A percentile compares a stretch with the other conserved stretches of the same genome.
Conservation (phyloP, 352 stramenopile species). For the Phytophthora rubi region DNA sequence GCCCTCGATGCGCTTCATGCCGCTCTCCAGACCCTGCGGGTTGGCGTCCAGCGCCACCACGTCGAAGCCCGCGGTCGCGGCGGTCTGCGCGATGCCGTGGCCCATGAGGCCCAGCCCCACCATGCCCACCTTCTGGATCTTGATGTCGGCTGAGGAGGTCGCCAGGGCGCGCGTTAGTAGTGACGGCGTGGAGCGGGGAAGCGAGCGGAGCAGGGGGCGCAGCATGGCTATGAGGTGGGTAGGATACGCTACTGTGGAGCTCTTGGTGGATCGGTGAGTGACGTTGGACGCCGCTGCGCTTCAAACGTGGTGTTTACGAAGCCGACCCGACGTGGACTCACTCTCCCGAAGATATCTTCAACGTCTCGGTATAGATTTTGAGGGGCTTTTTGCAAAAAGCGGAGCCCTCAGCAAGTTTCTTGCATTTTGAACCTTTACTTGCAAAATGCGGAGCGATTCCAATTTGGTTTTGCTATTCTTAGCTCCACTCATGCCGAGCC, state of each 20-base stretch:
- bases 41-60: conserved; percentile 88
- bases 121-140: conserved; percentile 92
- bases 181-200: conserved; percentile 18
- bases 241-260: no score
- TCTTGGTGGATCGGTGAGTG: conserved; percentile 18
- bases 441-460: no score
- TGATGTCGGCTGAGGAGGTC: conserved; percentile 42
- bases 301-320: conserved; percentile 29
- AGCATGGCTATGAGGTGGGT: conserved; percentile 2
- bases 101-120: conserved; percentile 98
- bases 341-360: conserved; percentile 21
- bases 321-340: conserved; percentile 12
- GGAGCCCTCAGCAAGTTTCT: no score
- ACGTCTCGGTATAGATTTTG: no score
- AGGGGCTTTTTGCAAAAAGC: no score
- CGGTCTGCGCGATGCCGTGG: conserved; percentile 97
- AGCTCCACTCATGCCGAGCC: no score
- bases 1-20: conserved; percentile 92
- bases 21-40: conserved; percentile 73
- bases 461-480: no score
- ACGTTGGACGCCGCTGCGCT: not conserved
- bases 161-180: conserved; percentile 27
- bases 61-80: conserved; percentile 83
- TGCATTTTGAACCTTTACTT: no score
- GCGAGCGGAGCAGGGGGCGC: conserved; percentile 15